Evolutionary conservation across 176 grass and related monocot genomes (phyloP).

Genomic region (Triticum urartu): DNA sequence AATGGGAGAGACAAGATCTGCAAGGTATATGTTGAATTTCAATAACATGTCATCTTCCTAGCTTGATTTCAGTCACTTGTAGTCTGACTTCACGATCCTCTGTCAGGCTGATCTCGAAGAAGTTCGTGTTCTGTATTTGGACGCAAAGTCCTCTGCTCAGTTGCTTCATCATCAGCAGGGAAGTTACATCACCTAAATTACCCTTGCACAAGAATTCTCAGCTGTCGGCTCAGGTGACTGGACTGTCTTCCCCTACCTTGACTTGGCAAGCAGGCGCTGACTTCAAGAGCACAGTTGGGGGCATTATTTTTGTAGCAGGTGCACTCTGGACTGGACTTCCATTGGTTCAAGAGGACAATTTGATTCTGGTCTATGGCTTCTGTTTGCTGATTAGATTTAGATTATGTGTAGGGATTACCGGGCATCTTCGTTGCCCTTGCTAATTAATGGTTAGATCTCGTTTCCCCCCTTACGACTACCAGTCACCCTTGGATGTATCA

Average conservation of each 20-base stretch:
- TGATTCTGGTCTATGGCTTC: slow-evolving; percentile 16
- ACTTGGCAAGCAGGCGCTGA: neutral
- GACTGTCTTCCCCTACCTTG: neutral
- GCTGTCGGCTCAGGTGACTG: neutral
- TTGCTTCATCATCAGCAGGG: slow-evolving; percentile 92
- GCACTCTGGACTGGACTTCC: neutral
- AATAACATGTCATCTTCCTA: slow-evolving; percentile 6
- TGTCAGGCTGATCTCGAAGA: slow-evolving; percentile 81
- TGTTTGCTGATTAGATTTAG: slow-evolving; percentile 21
- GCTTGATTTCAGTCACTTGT: neutral
- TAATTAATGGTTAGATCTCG: neutral
- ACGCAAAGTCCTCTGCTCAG: slow-evolving; percentile 85
- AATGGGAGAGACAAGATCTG: slow-evolving; percentile 94
- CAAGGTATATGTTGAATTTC: slow-evolving; percentile 57
- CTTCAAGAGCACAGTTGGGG: neutral
- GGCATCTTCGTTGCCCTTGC: neutral
- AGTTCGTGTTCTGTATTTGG: slow-evolving; percentile 70
- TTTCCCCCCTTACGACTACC: neutral
- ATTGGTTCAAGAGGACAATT: slow-evolving; percentile 9
- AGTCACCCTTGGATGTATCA: neutral
- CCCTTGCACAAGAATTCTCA: neutral
- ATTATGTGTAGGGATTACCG: neutral
- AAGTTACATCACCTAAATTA: slow-evolving; percentile 76
- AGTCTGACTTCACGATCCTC: slow-evolving; percentile 10
- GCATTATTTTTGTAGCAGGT: slow-evolving; percentile 1